Base-by-base conservation (phyloP, 768 basidiomycete species). In the Rhodotorula sphaerocarpa region DNA sequence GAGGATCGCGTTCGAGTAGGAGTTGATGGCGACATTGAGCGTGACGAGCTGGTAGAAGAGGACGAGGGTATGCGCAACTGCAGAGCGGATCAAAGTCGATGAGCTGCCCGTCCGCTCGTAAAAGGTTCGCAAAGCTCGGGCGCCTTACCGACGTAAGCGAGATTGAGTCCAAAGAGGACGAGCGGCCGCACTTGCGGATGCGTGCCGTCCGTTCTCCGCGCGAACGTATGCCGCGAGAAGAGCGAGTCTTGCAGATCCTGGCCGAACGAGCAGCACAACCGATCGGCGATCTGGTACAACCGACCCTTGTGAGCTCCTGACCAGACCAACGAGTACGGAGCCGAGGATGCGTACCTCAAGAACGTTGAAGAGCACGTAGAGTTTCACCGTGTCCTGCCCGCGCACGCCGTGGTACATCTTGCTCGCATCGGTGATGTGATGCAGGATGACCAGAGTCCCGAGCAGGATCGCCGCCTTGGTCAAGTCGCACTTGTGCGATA, bases 301-400 rank as follows among this genome's bases (percentile, higher is more conserved):
- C n/a, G n/a, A n/a, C n/a, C n/a, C 7, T 5, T 15, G 25, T 5
- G 33, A 28, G 43, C 21, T 10, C 54, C 25, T 34, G 25, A n/a
- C n/a, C 31, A 44, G 50, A 31, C 30, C 14, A n/a, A 30, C n/a
- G n/a, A 5, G 31, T 36, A 42, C 4, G n/a, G 36, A 34, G 25
- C n/a, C 25, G 9, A n/a, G n/a, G n/a, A n/a, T 55, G 74, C 84
- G 60, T 75, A 93, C 93, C 82, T 99, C 95, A 11, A 99, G 80
- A 16, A 91, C 92, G 75, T 96, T 97, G 77, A 96, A 99, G 54
- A 99, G 93, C 63, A 99, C 95, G 77, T 97, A 97, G 52, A 99
- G 77, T 77, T 97, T 99, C 78, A 99, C 93, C 4, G 90, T 95
- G 70, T 99, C 95, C 75, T 97, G 95, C 0, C 92, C 93, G 27